Evolutionary conservation across 2,329 filamentous ascomycete species (phyloP).

Genomic region (Scedosporium minutisporum): DNA sequence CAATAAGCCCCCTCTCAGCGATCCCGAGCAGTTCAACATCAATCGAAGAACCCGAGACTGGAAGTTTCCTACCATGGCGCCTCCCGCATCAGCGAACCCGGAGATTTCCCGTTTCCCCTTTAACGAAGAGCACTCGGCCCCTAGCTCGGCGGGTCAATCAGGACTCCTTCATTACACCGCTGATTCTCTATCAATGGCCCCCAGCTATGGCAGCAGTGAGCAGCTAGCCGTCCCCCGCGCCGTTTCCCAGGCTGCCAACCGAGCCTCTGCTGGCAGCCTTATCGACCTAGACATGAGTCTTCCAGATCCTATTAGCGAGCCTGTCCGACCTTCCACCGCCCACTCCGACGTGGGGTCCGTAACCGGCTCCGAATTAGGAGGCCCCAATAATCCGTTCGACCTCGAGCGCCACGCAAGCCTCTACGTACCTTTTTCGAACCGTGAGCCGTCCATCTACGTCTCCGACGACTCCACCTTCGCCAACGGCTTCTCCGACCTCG

Average conservation of each 20-base stretch:
- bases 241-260: constrained; percentile 16
- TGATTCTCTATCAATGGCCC: background rate
- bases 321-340: constrained; percentile 46
- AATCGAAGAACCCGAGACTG: constrained; percentile 45
- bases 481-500: constrained; percentile 20
- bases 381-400: constrained; percentile 51
- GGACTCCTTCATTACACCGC: constrained; percentile 3
- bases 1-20: constrained; percentile 43
- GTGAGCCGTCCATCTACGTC: constrained; percentile 52
- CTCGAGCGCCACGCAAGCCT: constrained; percentile 53
- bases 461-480: constrained; percentile 47
- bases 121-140: constrained; percentile 20
- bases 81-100: constrained; percentile 42
- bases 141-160: constrained; percentile 8
- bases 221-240: constrained; percentile 24
- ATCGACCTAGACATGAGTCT: constrained; percentile 48
- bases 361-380: constrained; percentile 44
- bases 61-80: constrained; percentile 47
- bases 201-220: constrained; percentile 8
- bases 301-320: constrained; percentile 39
- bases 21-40: constrained; percentile 44
- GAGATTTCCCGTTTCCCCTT: constrained; percentile 43
- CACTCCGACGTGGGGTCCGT: constrained; percentile 49
- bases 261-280: constrained; percentile 32
- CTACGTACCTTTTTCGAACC: constrained; percentile 32